Base-by-base conservation (phyloP, 73 alveolate genomes). In the Stentor roeselii region DNA sequence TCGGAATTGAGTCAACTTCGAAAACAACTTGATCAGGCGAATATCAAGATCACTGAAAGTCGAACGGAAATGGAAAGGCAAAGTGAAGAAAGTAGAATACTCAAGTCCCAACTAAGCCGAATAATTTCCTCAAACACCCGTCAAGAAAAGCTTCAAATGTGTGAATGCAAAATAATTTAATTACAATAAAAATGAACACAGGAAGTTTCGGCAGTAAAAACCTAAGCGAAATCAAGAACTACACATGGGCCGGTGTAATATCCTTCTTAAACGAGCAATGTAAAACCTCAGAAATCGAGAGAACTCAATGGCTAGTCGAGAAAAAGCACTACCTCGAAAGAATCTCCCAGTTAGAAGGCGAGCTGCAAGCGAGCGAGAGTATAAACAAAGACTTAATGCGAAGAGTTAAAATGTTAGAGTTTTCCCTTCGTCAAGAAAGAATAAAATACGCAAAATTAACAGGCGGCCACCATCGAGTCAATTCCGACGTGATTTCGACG, bases 401-500 rank as follows among this genome's bases (percentile, higher is more conserved):
- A 15, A 58, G 74, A 58, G n/a, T 58, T 21, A 58, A 58, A 58
- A 58, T 58, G n/a, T 21, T 58, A 58, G 74, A 58, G 74, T 58
- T 58, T 58, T 58, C 74, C 14, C n/a, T 58, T 15, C 14, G 74
- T 15, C 74, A 58, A 58, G 74, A 58, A 58, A 58, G 74, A 58
- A 58, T 58, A 21, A 58, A 58, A 58, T 15, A 58, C n/a, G n/a
- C 14, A 15, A 58, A 58, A 58, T 21, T 15, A 15, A 58, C 74
- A 58, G 74, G 74, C n/a, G 74, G 74, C 14, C 74, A 58, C n/a
- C 74, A 58, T 58, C 74, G 74, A 15, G 74, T 58, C 27, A 58
- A 14, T 58, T 58, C 74, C n/a, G 74, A 58, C n/a, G 74, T 58
- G n/a, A 21, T 58, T 58, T 15, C 14, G 14, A 58, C 27, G 27